These are phyloP conservation scores for Parathielavia hyrcaniae DNA, from an alignment of 495 filamentous ascomycete genomes.

Conservation along the genomic window DNA sequence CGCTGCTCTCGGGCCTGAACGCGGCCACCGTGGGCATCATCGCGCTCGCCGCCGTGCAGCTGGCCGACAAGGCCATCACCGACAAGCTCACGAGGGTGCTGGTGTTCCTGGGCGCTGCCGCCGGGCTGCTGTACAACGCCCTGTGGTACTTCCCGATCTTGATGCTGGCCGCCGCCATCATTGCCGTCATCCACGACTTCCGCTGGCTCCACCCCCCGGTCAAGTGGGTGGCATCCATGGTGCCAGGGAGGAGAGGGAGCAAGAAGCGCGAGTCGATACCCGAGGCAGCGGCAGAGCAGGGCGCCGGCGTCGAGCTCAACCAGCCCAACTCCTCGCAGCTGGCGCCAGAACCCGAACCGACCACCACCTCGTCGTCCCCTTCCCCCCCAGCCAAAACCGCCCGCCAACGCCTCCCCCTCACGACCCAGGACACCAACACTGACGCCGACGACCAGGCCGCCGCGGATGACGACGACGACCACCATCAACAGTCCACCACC, in stretches of 20 bases:
- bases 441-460: not conserved
- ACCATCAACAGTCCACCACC: no score
- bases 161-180: constrained; percentile 52
- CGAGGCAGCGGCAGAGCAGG: not conserved
- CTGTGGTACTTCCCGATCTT: constrained; percentile 78
- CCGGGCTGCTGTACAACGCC: constrained; percentile 68
- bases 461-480: constrained; percentile 10
- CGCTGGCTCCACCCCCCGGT: constrained; percentile 41
- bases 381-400: constrained; percentile 49
- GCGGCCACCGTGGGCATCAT: constrained; percentile 74
- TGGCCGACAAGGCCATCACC: constrained; percentile 67
- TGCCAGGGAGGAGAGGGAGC: not conserved
- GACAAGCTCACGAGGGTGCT: constrained; percentile 65
- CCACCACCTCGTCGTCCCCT: constrained; percentile 34
- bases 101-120: constrained; percentile 59
- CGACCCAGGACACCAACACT: not conserved
- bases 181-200: constrained; percentile 57
- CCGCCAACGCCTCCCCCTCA: constrained; percentile 53
- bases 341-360: not conserved
- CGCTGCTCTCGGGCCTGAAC: constrained; percentile 71
- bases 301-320: not conserved
- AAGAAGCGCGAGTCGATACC: not conserved
- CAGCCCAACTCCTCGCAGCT: not conserved
- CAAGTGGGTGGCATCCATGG: constrained; percentile 6
- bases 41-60: constrained; percentile 67